Evolutionary conservation across 208 protist genomes (phyloP), one percentile per base, ranked within the genome.

Genomic region (Leishmania gerbilli): DNA sequence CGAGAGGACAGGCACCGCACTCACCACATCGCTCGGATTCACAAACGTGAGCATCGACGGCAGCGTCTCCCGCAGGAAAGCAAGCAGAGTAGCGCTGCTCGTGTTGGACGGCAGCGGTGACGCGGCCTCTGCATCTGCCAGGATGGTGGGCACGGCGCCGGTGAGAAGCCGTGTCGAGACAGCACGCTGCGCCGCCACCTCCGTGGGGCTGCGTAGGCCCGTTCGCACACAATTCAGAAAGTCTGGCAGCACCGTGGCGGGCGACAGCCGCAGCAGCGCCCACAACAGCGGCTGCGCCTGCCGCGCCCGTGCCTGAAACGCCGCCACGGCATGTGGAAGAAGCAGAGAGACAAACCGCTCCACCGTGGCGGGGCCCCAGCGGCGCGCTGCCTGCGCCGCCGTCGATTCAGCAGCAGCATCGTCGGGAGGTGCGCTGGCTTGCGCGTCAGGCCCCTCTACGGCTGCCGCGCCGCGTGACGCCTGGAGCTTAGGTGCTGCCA

Each of bases 271-370:
- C 21, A 87, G 62, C 27, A 95, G 89, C 1, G 80, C 49, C 0
- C 76, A 79, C 65, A 95, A 47, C 11, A 87, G 77, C 74, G 65
- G 67, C n/a, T 71, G 42, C 17, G 75, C 75, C 21, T 81, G 67
- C 1, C 72, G 42, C 24, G 87, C 60, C 15, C 85, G 81, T 21
- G 90, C 83, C 40, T 91, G 81, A 24, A 93, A 82, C 17, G 84
- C 74, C 1, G 89, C 76, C 56, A 92, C 77, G 21, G 90, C 60
- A 3, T 85, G 74, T 8, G 90, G 92, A 13, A 86, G 74, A 15
- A 93, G 77, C 55, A 95, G 86, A 15, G 80, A 75, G 13, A 92
- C 90, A 42, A 95, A 90, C 60, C 74, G 74, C 53, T 91, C 81
- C n/a, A 86, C 77, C 5, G 92, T 89, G 7, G 84, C 74, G 6